Evolutionary conservation across 768 basidiomycete genomes (phyloP), one percentile per base, ranked within the genome.

Genomic region (Phanerochaete sordida): DNA sequence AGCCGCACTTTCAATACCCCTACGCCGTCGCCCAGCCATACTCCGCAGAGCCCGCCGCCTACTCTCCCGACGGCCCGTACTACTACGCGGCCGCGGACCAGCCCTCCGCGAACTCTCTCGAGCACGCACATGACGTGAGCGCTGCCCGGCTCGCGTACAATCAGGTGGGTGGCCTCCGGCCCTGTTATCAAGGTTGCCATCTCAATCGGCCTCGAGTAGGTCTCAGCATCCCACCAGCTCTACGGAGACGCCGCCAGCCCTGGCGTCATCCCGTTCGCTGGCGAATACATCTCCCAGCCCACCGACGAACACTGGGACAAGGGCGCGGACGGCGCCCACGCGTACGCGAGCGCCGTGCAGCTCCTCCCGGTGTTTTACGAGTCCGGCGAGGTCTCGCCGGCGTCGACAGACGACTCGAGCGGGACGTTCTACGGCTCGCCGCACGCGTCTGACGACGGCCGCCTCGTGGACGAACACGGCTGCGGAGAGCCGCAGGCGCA

Each of bases 141-240:
- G 58, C 58, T 50, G 28, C 46, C 21, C 21, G 26, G 23, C 50
- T 54, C 19, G 50, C 37, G 26, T 28, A 35, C 35, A n/a, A 60
- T 56, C 59, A 60, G 59, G 59, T 60, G 59, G 55, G 59, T 54
- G 45, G 4, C 28, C 23, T 3, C 37, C 47, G 47, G 27, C n/a
- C 55, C 46, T 61, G 28, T 57, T 61, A 61, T 61, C 60, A 61
- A 45, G 52, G 60, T 56, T 56, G 46, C 21, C 44, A 61, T 57
- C 60, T 61, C 54, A 60, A 56, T 56, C 44, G 45, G 30, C 53
- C 11, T 54, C 26, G 21, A 35, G 48, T 48, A 53, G 28, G 59
- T 43, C 39, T 19, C 39, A 43, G 39, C 52, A 53, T 53, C 59
- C 35, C 59, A 55, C 59, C 54, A 47, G 47, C 28, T 48, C 23